A percentile compares a stretch with the other conserved stretches of the same genome.
These are phyloP conservation scores for Botrytis elliptica DNA, from an alignment of 2,329 filamentous ascomycete genomes.

Conservation along the genomic window DNA sequence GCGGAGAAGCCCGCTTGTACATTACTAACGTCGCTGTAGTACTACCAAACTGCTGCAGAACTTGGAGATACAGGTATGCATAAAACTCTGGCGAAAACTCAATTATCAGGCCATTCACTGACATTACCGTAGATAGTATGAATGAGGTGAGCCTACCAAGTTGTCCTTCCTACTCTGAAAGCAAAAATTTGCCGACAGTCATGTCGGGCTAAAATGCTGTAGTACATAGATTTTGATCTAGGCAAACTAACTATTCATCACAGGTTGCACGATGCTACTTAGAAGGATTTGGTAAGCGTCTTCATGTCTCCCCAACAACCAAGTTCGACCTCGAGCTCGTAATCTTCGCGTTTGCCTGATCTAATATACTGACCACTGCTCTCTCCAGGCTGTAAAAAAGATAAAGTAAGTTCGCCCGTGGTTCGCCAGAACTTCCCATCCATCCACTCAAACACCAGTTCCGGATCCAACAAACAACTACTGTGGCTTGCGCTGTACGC, in stretches of 20 bases:
- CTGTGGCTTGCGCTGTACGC: conserved; percentile 36
- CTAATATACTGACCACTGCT: conserved; percentile 15
- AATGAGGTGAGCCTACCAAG: conserved; percentile 63
- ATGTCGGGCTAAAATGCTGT: not conserved
- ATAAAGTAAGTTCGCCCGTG: conserved; percentile 72
- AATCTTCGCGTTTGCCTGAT: conserved; percentile 16
- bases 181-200: conserved; percentile 9
- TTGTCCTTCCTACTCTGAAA: not conserved
- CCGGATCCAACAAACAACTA: conserved; percentile 9
- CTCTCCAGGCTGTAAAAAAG: conserved; percentile 70
- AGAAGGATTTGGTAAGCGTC: conserved; percentile 73
- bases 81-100: conserved; percentile 25
- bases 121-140: conserved; percentile 72
- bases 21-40: conserved; percentile 53
- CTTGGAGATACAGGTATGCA: conserved; percentile 76
- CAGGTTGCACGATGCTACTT: conserved; percentile 80
- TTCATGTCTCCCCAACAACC: not conserved
- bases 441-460: conserved; percentile 21
- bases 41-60: conserved; percentile 97
- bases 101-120: conserved; percentile 26
- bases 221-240: conserved; percentile 21
- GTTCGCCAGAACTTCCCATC: conserved; percentile 3
- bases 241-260: conserved; percentile 15
- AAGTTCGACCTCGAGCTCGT: conserved; percentile 7
- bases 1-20: conserved; percentile 28